These are phyloP conservation scores for Teunomyces kruisii DNA, from an alignment of 805 yeast species.

Conservation along the genomic window DNA sequence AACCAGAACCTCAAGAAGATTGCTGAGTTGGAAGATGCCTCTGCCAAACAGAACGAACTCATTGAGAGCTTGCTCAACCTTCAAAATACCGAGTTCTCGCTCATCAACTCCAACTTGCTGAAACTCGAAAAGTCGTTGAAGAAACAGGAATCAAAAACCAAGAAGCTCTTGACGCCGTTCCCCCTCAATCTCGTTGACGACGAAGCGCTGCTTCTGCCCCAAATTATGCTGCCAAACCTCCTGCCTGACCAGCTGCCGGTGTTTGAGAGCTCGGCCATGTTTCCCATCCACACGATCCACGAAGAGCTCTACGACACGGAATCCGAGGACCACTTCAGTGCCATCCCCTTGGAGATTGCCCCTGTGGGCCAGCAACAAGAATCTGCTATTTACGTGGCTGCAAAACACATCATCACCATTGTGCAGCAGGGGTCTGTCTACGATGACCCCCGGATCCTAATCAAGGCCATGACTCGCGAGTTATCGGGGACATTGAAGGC, in stretches of 20 bases:
- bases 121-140: conserved; percentile 9
- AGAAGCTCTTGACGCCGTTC: conserved; percentile 1
- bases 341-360: background rate
- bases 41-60: conserved; percentile 9
- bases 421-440: conserved; percentile 4
- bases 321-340: background rate
- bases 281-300: conserved; percentile 1
- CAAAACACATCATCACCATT: background rate
- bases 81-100: conserved; percentile 11
- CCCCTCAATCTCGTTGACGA: conserved; percentile 2
- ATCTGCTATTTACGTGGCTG: background rate
- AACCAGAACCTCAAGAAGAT: conserved; percentile 6
- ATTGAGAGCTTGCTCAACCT: conserved; percentile 10
- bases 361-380: background rate
- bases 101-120: conserved; percentile 8
- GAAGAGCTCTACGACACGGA: background rate
- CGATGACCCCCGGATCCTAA: background rate
- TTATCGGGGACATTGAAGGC: background rate
- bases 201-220: conserved; percentile 1
- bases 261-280: background rate
- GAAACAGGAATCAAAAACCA: background rate
- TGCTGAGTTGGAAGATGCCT: conserved; percentile 9
- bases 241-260: too few relatives aligned
- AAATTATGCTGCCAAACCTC: background rate
- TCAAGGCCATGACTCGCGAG: background rate